phyloP scores from a whole-genome alignment of 192 early-diverging fungal species.

The Podila horticola region DNA sequence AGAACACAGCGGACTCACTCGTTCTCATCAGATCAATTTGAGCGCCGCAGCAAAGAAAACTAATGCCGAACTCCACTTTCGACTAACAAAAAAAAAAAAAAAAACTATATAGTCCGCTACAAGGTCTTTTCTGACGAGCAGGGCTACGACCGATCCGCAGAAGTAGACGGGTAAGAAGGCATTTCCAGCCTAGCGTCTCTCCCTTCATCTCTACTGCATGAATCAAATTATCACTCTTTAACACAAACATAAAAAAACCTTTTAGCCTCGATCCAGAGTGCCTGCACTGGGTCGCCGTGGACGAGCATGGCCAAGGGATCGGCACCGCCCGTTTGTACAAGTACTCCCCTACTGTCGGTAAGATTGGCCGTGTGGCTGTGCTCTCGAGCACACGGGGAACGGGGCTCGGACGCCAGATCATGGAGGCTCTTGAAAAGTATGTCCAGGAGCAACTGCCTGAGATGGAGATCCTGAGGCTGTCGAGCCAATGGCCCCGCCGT shows the following conservation, averaged over 20 bases:
- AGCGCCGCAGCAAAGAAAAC: neutral
- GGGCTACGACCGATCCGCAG: slow-evolving; percentile 33
- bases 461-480: slow-evolving; percentile 16
- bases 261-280: slow-evolving; percentile 38
- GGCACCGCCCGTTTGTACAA: slow-evolving; percentile 37
- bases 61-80: neutral
- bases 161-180: slow-evolving; percentile 41
- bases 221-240: too few relatives aligned
- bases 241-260: too few relatives aligned
- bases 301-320: slow-evolving; percentile 13
- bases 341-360: slow-evolving; percentile 32
- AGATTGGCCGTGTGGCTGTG: slow-evolving; percentile 43
- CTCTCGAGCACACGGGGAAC: slow-evolving; percentile 26
- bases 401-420: slow-evolving; percentile 35
- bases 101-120: slow-evolving; percentile 23
- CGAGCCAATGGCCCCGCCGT: slow-evolving; percentile 34
- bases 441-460: slow-evolving; percentile 1
- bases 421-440: slow-evolving; percentile 33
- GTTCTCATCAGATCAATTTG: neutral
- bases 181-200: neutral
- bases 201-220: too few relatives aligned
- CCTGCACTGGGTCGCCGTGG: slow-evolving; percentile 38
- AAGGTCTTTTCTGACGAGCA: slow-evolving; percentile 46
- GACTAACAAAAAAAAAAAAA: neutral
- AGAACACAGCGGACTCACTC: neutral